These are phyloP conservation scores for Dactylorhiza incarnata DNA, from an alignment of 106 monocot genomes.

Conservation along the genomic window DNA sequence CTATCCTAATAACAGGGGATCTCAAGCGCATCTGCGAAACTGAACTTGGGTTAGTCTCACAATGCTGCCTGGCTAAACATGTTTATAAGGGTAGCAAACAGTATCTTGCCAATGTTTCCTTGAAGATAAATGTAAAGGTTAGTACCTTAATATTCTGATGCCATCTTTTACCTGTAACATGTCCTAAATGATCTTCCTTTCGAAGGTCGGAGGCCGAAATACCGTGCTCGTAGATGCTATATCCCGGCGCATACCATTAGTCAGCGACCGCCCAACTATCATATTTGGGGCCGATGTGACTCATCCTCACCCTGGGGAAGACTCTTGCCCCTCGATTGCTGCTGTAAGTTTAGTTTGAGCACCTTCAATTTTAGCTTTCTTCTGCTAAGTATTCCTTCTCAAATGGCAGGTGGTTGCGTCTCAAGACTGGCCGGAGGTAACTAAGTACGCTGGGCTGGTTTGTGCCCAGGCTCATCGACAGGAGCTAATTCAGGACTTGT, in stretches of 20 bases:
- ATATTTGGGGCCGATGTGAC: slow-evolving; percentile 80
- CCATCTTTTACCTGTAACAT: neutral
- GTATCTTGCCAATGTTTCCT: slow-evolving; percentile 58
- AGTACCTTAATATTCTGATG: neutral
- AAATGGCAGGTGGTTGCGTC: slow-evolving; percentile 45
- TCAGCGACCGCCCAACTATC: slow-evolving; percentile 45
- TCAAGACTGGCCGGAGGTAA: slow-evolving; percentile 52
- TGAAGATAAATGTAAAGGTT: slow-evolving; percentile 87
- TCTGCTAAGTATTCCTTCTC: neutral
- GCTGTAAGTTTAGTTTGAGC: slow-evolving; percentile 28
- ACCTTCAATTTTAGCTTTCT: no score
- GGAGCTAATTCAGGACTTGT: slow-evolving; percentile 45
- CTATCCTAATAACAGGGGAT: slow-evolving; percentile 31
- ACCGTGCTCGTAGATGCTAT: slow-evolving; percentile 45
- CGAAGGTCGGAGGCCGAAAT: slow-evolving; percentile 60
- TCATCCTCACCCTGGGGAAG: slow-evolving; percentile 61
- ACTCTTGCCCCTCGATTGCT: slow-evolving; percentile 57
- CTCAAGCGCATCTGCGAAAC: slow-evolving; percentile 77
- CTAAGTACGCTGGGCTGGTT: slow-evolving; percentile 44
- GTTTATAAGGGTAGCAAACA: slow-evolving; percentile 46
- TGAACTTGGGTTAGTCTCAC: slow-evolving; percentile 64
- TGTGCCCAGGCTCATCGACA: slow-evolving; percentile 29
- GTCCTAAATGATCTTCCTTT: neutral
- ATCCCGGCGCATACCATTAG: slow-evolving; percentile 28
- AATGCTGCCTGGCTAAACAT: slow-evolving; percentile 65